These are phyloP conservation scores for Datisca glomerata DNA, from an alignment of 306 rosid species.

Conservation along the genomic window DNA sequence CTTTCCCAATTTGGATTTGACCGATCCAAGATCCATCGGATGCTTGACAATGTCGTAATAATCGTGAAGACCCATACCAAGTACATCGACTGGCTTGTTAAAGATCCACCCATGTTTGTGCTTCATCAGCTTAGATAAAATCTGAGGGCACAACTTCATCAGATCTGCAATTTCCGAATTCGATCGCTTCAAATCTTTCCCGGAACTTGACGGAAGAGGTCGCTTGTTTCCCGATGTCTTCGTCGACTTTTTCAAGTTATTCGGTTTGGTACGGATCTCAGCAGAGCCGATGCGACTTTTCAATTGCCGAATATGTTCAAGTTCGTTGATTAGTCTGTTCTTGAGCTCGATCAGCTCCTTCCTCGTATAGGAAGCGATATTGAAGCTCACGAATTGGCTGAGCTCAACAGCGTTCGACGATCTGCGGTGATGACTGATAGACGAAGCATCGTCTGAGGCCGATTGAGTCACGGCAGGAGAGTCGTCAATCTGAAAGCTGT, in stretches of 20 bases:
- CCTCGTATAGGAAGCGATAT: slow-evolving; percentile 32
- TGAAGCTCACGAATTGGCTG: slow-evolving; percentile 47
- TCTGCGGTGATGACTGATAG: slow-evolving; percentile 53
- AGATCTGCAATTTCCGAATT: slow-evolving; percentile 30
- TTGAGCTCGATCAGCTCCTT: slow-evolving; percentile 62
- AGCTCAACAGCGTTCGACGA: slow-evolving; percentile 17
- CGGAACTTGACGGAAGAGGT: slow-evolving; percentile 29
- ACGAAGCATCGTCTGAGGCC: slow-evolving; percentile 75
- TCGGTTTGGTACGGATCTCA: slow-evolving; percentile 18
- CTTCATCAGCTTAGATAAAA: slow-evolving; percentile 70
- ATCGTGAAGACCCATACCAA: slow-evolving; percentile 65
- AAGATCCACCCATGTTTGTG: slow-evolving; percentile 68
- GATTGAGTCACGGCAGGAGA: slow-evolving; percentile 42
- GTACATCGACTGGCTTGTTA: slow-evolving; percentile 57
- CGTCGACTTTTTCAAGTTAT: slow-evolving; percentile 32
- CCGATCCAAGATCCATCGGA: slow-evolving; percentile 96
- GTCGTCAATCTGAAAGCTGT: slow-evolving; percentile 23
- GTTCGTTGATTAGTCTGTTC: slow-evolving; percentile 40
- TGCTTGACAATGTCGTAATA: slow-evolving; percentile 60
- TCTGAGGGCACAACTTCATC: slow-evolving; percentile 59
- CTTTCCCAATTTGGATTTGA: slow-evolving; percentile 41
- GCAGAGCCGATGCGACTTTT: slow-evolving; percentile 47
- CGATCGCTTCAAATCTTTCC: slow-evolving; percentile 37
- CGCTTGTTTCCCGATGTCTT: slow-evolving; percentile 57
- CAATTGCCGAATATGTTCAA: slow-evolving; percentile 59